A percentile compares a stretch with the other conserved stretches of the same genome.
These are phyloP conservation scores for Raphanus sativus DNA, from an alignment of 345 rosid species.

Conservation along the genomic window DNA sequence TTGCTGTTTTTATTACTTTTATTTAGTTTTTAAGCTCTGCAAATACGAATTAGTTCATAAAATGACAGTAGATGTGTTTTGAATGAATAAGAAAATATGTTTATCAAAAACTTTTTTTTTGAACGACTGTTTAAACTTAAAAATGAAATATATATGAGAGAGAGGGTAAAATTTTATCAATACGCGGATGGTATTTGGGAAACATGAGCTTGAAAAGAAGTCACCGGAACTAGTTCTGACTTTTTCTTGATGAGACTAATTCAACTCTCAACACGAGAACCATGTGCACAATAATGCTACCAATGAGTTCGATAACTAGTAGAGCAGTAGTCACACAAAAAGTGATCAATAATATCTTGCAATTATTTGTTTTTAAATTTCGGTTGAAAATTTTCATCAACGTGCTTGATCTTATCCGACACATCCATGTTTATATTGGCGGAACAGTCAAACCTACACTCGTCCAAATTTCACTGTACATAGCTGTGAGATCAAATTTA, in stretches of 20 bases:
- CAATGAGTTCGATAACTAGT: background rate
- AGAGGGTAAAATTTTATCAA: background rate
- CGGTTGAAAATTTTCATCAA: slow-evolving; percentile 15
- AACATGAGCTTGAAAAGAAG: slow-evolving; percentile 15
- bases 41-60: background rate
- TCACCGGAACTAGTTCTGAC: background rate
- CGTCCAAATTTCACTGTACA: background rate
- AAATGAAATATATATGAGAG: no score
- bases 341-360: background rate
- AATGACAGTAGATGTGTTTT: background rate
- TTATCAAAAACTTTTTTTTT: background rate
- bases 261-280: slow-evolving; percentile 17
- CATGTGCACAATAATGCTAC: slow-evolving; percentile 14
- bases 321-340: slow-evolving; percentile 6
- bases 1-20: background rate
- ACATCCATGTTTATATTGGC: background rate
- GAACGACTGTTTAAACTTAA: no score
- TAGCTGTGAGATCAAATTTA: background rate
- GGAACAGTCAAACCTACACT: slow-evolving; percentile 6
- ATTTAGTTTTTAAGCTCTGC: background rate
- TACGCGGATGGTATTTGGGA: background rate
- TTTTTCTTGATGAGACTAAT: background rate
- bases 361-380: slow-evolving; percentile 7
- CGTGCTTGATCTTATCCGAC: slow-evolving; percentile 29
- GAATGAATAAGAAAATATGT: background rate